phyloP scores from a whole-genome alignment of 805 yeast genomes.

The Priceomyces carsonii region DNA sequence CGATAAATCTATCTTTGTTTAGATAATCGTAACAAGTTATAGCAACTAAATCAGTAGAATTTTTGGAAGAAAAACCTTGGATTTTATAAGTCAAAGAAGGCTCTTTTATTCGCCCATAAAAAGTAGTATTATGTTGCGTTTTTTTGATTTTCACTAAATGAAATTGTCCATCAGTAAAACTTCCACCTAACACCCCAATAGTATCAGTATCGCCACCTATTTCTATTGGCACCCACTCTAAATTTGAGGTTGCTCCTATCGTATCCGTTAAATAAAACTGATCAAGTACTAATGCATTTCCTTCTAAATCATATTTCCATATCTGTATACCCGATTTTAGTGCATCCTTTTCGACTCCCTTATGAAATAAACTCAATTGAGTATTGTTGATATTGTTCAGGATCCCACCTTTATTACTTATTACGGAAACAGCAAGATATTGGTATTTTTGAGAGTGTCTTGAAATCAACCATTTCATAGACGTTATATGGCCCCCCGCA shows the following conservation, averaged over 20 bases:
- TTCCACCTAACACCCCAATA: conserved; percentile 50
- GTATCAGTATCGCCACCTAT: conserved; percentile 18
- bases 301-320: conserved; percentile 36
- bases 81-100: conserved; percentile 25
- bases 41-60: conserved; percentile 10
- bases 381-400: conserved; percentile 21
- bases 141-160: conserved; percentile 45
- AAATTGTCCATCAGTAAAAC: conserved; percentile 58
- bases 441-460: conserved; percentile 19
- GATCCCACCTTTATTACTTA: conserved; percentile 31
- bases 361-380: conserved; percentile 32
- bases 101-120: conserved; percentile 14
- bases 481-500: conserved; percentile 53
- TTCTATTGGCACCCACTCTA: conserved; percentile 41
- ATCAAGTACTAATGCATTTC: conserved; percentile 25
- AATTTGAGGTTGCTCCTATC: conserved; percentile 46
- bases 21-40: conserved; percentile 53
- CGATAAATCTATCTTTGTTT: conserved; percentile 43
- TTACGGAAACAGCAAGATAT: conserved; percentile 52
- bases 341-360: conserved; percentile 4
- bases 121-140: conserved; percentile 14
- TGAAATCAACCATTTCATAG: conserved; percentile 50
- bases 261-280: conserved; percentile 30
- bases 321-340: conserved; percentile 46
- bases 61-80: conserved; percentile 10